Evolutionary conservation across 2,329 filamentous ascomycete genomes (phyloP).

Genomic region (Epicoccum nigrum): DNA sequence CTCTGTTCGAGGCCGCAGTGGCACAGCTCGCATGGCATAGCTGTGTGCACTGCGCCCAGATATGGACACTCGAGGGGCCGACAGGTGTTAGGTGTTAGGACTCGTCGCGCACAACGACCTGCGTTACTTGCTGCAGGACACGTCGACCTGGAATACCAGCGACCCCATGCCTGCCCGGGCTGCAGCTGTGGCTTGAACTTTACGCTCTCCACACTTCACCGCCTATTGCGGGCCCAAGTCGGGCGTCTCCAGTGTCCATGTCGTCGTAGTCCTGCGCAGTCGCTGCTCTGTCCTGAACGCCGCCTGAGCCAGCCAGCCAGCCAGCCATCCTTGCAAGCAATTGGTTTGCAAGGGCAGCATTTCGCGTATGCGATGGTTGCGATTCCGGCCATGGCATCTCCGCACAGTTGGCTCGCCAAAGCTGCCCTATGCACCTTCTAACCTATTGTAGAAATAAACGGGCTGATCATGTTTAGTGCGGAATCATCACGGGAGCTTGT

Average conservation of each 20-base stretch:
- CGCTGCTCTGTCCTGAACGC: background rate
- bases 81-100: conserved; percentile 11
- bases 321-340: conserved; percentile 1
- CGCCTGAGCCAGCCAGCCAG: background rate
- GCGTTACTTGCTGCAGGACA: conserved; percentile 19
- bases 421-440: conserved; percentile 19
- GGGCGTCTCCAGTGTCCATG: background rate
- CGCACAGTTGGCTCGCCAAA: conserved; percentile 34
- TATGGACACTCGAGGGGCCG: conserved; percentile 5
- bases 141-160: conserved; percentile 15
- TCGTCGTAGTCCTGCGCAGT: background rate
- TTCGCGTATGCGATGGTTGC: conserved; percentile 21
- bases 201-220: conserved; percentile 25
- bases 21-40: conserved; percentile 26
- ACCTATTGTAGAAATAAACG: conserved; percentile 13
- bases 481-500: conserved; percentile 35
- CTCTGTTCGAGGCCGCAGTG: conserved; percentile 9
- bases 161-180: conserved; percentile 18
- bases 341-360: background rate
- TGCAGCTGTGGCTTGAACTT: conserved; percentile 20
- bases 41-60: conserved; percentile 1
- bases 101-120: conserved; percentile 24
- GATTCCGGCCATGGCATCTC: conserved; percentile 28
- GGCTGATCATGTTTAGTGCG: conserved; percentile 40
- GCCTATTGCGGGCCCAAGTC: conserved; percentile 19